Conservation (phyloP, 1,139 yeast species). For the Kazachstania sp. region DNA sequence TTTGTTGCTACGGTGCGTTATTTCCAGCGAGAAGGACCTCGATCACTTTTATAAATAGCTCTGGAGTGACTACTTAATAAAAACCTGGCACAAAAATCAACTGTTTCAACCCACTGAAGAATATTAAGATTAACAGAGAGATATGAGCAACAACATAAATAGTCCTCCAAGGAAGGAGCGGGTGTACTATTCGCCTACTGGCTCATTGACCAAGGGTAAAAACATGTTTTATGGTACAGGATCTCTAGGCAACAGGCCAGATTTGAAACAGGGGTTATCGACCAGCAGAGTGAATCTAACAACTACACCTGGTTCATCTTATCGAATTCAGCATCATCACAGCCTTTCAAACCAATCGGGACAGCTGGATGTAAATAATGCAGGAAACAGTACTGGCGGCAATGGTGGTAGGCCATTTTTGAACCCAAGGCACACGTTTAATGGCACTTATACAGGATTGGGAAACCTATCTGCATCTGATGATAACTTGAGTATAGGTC, state of each 20-base stretch:
- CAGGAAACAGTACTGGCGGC: background rate
- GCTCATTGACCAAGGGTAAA: background rate
- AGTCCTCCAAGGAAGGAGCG: background rate
- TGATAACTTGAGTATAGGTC: background rate
- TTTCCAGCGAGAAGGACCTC: background rate
- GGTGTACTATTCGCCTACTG: background rate
- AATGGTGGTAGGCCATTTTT: background rate
- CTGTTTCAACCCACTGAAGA: background rate
- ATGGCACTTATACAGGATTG: background rate
- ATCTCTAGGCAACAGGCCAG: background rate
- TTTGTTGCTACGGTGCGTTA: background rate
- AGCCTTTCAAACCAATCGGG: background rate
- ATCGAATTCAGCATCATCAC: background rate
- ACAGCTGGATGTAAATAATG: background rate
- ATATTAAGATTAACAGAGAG: background rate
- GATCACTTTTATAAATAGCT: background rate
- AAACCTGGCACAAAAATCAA: too few species aligned
- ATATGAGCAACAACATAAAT: background rate
- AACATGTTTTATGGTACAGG: background rate
- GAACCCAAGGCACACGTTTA: background rate
- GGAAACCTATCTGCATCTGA: background rate
- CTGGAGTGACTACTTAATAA: too few species aligned
- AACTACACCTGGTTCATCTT: background rate
- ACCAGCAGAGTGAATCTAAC: background rate
- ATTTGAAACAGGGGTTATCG: background rate